phyloP scores from a whole-genome alignment of 2,329 filamentous ascomycete species.

The Biscogniauxia sp. region DNA sequence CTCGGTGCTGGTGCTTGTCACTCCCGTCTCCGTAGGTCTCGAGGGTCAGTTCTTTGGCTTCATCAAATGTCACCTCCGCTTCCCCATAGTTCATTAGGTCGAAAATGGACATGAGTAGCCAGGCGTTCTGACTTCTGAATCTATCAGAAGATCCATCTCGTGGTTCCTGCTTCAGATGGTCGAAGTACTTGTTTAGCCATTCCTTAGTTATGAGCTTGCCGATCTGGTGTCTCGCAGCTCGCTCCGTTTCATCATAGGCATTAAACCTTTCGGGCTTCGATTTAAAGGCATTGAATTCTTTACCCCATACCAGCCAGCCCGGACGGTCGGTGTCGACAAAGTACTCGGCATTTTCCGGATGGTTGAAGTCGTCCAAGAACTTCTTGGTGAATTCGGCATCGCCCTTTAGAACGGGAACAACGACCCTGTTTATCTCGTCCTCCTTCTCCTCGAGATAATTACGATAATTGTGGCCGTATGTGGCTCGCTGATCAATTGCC shows the following conservation, averaged over 20 bases:
- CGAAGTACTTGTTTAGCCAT: conserved; percentile 87
- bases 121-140: conserved; percentile 84
- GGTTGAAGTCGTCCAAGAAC: conserved; percentile 75
- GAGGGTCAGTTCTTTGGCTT: conserved; percentile 77
- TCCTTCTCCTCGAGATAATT: conserved; percentile 84
- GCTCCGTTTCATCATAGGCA: conserved; percentile 78
- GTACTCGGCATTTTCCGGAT: conserved; percentile 72
- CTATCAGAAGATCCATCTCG: conserved; percentile 77
- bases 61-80: conserved; percentile 76
- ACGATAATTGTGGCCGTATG: conserved; percentile 82
- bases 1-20: conserved; percentile 96
- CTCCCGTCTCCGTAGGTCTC: conserved; percentile 86
- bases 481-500: conserved; percentile 81
- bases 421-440: conserved; percentile 71
- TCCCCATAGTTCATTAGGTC: conserved; percentile 81
- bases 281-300: conserved; percentile 76
- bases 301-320: conserved; percentile 95
- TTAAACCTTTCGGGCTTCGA: conserved; percentile 67
- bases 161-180: conserved; percentile 93
- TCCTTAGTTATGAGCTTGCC: conserved; percentile 75
- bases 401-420: conserved; percentile 69
- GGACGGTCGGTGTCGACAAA: conserved; percentile 90
- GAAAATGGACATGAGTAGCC: conserved; percentile 85
- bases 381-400: conserved; percentile 76
- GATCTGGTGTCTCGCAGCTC: conserved; percentile 70